Percentiles rank a stretch among this genome's conserved stretches.
Evolutionary conservation across 306 rosid genomes (phyloP).

Genomic region (Quercus berberidifolia): DNA sequence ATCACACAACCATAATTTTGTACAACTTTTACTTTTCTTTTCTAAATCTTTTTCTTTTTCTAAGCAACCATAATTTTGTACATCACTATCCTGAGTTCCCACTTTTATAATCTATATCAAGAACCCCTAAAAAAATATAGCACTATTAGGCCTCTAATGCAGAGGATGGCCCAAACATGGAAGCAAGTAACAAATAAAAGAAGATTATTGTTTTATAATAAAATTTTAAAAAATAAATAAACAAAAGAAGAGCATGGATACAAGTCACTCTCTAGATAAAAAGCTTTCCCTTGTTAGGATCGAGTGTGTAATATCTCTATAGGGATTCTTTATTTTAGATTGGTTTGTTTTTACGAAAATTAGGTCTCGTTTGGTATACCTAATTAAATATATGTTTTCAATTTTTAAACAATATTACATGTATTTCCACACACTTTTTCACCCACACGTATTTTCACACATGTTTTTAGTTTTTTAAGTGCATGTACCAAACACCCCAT

Average conservation of each 20-base stretch:
- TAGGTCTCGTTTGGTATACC: too few relatives aligned
- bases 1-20: constrained; percentile 11
- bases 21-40: not conserved
- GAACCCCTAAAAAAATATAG: not conserved
- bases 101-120: not conserved
- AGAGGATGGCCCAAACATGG: not conserved
- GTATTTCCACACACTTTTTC: too few relatives aligned
- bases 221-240: not conserved
- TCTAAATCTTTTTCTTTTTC: too few relatives aligned
- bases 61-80: not conserved
- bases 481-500: too few relatives aligned
- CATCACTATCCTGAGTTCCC: not conserved
- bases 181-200: not conserved
- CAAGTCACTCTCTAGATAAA: constrained; percentile 9
- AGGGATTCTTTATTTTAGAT: not conserved
- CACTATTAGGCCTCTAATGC: not conserved
- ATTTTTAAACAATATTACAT: too few relatives aligned
- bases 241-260: not conserved
- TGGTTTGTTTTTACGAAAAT: not conserved
- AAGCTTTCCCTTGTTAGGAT: not conserved
- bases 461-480: too few relatives aligned
- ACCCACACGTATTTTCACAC: too few relatives aligned
- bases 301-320: not conserved
- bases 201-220: too few relatives aligned
- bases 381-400: too few relatives aligned